Conservation (phyloP, 75 land plant genomes). For the Sequoiadendron giganteum region DNA sequence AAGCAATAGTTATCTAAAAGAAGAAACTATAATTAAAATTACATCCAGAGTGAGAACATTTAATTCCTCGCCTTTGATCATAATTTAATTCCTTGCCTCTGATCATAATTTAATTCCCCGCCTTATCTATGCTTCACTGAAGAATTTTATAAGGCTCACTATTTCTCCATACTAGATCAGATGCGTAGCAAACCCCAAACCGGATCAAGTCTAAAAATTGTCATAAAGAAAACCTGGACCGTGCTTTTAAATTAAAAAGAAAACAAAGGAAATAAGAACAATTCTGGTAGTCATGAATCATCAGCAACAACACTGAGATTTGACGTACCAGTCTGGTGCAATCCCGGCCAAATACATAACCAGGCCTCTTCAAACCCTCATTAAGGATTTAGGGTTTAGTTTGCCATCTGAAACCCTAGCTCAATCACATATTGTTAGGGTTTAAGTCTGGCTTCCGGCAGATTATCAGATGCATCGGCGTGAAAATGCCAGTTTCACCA, state of each 20-base stretch:
- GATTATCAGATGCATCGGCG: constrained; percentile 85
- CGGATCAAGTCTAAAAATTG: background rate
- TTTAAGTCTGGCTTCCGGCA: constrained; percentile 67
- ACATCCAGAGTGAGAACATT: background rate
- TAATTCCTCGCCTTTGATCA: background rate
- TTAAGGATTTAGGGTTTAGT: background rate
- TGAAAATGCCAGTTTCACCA: constrained; percentile 52
- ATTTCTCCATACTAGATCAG: background rate
- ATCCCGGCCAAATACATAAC: background rate
- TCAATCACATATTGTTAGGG: background rate
- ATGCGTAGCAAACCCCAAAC: background rate
- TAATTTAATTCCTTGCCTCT: background rate
- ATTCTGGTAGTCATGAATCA: background rate
- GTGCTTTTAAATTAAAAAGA: background rate
- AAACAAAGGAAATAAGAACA: background rate
- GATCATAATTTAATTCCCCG: background rate
- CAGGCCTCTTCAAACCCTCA: background rate
- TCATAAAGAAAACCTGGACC: background rate
- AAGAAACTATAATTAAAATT: background rate
- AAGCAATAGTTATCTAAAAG: background rate
- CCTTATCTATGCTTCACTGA: background rate
- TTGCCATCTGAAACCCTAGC: background rate
- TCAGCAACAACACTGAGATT: background rate
- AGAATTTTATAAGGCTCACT: background rate
- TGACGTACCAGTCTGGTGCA: background rate